Percentiles rank a stretch among this genome's conserved stretches.
Conservation (phyloP, 179 eudicot species). For the Silene coronaria region DNA sequence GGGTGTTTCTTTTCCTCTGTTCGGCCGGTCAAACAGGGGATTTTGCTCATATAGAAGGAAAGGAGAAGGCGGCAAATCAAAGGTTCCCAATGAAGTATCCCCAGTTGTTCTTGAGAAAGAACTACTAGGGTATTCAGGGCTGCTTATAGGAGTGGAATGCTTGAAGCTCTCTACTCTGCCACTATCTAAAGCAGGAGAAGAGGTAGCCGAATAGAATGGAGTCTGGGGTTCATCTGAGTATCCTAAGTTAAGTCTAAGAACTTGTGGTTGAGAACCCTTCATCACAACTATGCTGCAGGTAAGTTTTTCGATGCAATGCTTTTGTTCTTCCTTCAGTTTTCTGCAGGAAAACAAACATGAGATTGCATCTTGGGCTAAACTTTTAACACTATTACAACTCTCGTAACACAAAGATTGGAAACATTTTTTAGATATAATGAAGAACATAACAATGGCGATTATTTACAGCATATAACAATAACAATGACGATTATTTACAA, state of each 20-base stretch:
- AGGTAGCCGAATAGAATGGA: slow-evolving; percentile 72
- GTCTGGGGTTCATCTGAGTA: slow-evolving; percentile 56
- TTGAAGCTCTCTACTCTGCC: slow-evolving; percentile 37
- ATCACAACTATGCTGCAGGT: slow-evolving; percentile 79
- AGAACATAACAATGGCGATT: background rate
- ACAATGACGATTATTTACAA: background rate
- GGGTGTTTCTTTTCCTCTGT: slow-evolving; percentile 38
- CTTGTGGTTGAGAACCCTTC: slow-evolving; percentile 72
- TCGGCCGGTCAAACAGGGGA: slow-evolving; percentile 62
- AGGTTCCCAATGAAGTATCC: slow-evolving; percentile 44
- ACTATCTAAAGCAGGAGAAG: slow-evolving; percentile 56
- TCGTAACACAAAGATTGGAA: background rate
- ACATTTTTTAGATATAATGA: background rate
- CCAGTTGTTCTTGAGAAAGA: slow-evolving; percentile 55
- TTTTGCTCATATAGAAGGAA: slow-evolving; percentile 64
- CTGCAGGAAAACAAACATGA: slow-evolving; percentile 33
- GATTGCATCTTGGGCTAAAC: background rate
- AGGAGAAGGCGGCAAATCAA: slow-evolving; percentile 44
- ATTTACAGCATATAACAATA: background rate
- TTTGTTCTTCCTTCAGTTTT: slow-evolving; percentile 66
- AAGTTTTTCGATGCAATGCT: slow-evolving; percentile 76
- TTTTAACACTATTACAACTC: background rate
- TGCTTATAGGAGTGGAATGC: slow-evolving; percentile 74
- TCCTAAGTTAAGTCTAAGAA: slow-evolving; percentile 66
- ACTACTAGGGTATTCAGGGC: slow-evolving; percentile 69